Base-by-base conservation (phyloP, 2,329 filamentous ascomycete genomes). In the Penicillium frequentans region DNA sequence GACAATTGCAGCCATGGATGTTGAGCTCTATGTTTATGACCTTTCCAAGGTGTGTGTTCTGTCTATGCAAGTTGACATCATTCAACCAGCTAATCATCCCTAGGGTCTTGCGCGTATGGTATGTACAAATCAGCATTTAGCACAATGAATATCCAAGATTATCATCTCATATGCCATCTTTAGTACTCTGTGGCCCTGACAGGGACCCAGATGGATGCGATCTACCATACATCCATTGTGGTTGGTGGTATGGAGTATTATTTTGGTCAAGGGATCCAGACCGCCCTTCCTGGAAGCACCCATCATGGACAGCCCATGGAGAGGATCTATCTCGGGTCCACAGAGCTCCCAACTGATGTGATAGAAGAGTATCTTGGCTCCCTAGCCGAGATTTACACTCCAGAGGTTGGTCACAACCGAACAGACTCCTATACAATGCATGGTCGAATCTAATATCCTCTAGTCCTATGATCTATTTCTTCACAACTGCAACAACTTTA, bases 401-500 rank as follows among this genome's bases (percentile, higher is more conserved):
- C 89, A 9, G 87, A 92, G 79, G 89, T 89, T 68, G 14, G 70
- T 57, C 19, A n/a, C 37, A 16, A 4, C 11, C 13, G 27, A 8
- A 24, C 3, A 14, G 7, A 39, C 3, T 26, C 3, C 11, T 19
- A 39, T 11, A 2, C n/a, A 21, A 8, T 37, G 31, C 9, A 6
- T n/a, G n/a, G 13, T 35, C n/a, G 24, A 54, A 24, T 59, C 55
- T 61, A 57, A 64, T 48, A 51, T 9, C 26, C n/a, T 9, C 19
- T 62, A 91, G 85, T 90, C 90, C 1, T 98, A 98, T 69, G 91
- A 97, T 70, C 79, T 97, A 5, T 96, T 90, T 78, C 66, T 84
- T 27, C 92, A 97, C 75, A 99, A 99, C 72, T 98, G 93, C 79
- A 99, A 98, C 78, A 97, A 97, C 74, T 99, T 98, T 75, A 91